These are phyloP conservation scores for Moringa oleifera DNA, from an alignment of 345 rosid species.

Conservation along the genomic window DNA sequence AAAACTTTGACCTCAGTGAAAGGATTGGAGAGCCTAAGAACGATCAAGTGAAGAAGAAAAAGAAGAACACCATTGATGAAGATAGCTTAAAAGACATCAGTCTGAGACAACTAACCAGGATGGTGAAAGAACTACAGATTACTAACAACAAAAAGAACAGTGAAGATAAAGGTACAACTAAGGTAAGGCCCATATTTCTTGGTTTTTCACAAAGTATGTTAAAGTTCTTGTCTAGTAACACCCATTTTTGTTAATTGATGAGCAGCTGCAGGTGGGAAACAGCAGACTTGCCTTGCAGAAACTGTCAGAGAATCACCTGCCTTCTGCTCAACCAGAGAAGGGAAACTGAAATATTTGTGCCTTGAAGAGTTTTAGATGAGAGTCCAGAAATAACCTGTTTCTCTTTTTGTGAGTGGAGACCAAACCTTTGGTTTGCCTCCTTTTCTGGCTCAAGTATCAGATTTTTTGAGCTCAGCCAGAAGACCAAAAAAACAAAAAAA, in stretches of 20 bases:
- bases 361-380: too few relatives aligned
- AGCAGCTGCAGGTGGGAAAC: conserved; percentile 13
- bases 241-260: neutral
- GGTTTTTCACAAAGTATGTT: neutral
- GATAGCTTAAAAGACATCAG: conserved; percentile 28
- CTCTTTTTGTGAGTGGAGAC: too few relatives aligned
- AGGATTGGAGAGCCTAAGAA: conserved; percentile 13
- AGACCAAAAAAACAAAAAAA: too few relatives aligned
- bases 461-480: too few relatives aligned
- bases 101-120: conserved; percentile 40
- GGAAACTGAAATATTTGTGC: conserved; percentile 11
- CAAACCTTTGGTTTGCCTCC: too few relatives aligned
- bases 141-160: conserved; percentile 12
- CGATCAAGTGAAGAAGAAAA: conserved; percentile 18
- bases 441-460: too few relatives aligned
- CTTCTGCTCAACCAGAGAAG: conserved; percentile 5
- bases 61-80: conserved; percentile 18
- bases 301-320: conserved; percentile 22
- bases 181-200: neutral
- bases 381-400: too few relatives aligned
- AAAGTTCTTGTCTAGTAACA: neutral
- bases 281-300: conserved; percentile 27
- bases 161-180: conserved; percentile 16
- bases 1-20: conserved; percentile 25
- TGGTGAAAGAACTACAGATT: conserved; percentile 31